These are phyloP conservation scores for Tetrahymena thermophila DNA, from an alignment of 73 alveolate species.

Conservation along the genomic window DNA sequence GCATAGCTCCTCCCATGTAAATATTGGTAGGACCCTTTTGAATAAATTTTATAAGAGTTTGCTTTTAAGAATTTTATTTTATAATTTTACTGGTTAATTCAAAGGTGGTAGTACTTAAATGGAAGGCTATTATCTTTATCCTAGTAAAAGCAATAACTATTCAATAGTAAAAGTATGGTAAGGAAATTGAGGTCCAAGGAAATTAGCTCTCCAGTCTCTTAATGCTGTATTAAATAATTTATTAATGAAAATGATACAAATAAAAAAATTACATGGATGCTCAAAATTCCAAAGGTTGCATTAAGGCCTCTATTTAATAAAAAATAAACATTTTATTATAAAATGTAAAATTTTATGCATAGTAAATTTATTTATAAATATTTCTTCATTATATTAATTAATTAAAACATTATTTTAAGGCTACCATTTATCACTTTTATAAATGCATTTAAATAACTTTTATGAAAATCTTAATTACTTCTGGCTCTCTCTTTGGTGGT, in stretches of 20 bases:
- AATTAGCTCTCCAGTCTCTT: slow-evolving; percentile 1
- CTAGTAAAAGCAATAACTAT: neutral
- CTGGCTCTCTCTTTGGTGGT: neutral
- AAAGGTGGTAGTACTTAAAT: neutral
- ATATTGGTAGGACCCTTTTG: neutral
- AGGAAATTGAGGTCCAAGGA: neutral
- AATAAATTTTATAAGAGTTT: neutral
- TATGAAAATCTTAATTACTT: neutral
- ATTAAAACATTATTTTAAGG: too few species aligned
- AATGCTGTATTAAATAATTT: neutral
- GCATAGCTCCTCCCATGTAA: neutral
- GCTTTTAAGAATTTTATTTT: neutral
- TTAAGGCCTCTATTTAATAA: neutral
- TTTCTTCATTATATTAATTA: too few species aligned
- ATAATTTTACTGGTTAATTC: neutral
- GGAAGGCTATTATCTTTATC: neutral
- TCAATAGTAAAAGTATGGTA: neutral
- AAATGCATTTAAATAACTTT: neutral
- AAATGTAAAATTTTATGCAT: too few species aligned
- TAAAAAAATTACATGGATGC: neutral
- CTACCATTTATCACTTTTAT: too few species aligned
- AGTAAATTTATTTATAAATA: too few species aligned
- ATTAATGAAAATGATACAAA: neutral
- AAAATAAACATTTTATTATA: neutral
- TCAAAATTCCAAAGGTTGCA: neutral